Evolutionary conservation across 179 eudicot species (phyloP).

Genomic region (Silene vulgaris): DNA sequence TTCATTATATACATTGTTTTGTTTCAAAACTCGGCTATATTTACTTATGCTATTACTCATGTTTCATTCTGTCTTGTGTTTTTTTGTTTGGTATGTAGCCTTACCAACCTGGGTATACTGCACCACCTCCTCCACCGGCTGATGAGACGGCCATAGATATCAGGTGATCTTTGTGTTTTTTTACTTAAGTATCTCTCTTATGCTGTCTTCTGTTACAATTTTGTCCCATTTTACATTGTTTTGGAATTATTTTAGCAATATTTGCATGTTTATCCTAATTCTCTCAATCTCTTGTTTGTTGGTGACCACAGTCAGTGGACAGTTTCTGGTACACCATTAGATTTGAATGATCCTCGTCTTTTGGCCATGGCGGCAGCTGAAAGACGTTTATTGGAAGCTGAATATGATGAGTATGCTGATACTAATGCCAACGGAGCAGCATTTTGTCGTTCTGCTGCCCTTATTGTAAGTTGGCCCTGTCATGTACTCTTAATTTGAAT

Average conservation of each 20-base stretch:
- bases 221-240: background rate
- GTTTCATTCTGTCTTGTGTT: constrained; percentile 9
- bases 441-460: constrained; percentile 81
- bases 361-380: constrained; percentile 89
- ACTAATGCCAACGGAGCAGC: constrained; percentile 68
- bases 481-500: background rate
- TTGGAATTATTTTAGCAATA: background rate
- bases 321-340: constrained; percentile 52
- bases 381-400: constrained; percentile 64
- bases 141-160: constrained; percentile 62
- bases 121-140: constrained; percentile 54
- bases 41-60: no score
- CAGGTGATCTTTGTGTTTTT: constrained; percentile 38
- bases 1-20: background rate
- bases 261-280: background rate
- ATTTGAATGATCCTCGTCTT: constrained; percentile 66
- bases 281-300: constrained; percentile 18
- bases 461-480: constrained; percentile 46
- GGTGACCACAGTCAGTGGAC: constrained; percentile 52
- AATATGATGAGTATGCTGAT: constrained; percentile 77
- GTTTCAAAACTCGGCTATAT: no score
- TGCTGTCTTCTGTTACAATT: constrained; percentile 6
- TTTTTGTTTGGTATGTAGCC: constrained; percentile 39
- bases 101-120: constrained; percentile 73
- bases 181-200: background rate